Percentiles rank a stretch among this genome's conserved stretches.
Evolutionary conservation across 768 basidiomycete species (phyloP).

Genomic region (Calocera viscosa): DNA sequence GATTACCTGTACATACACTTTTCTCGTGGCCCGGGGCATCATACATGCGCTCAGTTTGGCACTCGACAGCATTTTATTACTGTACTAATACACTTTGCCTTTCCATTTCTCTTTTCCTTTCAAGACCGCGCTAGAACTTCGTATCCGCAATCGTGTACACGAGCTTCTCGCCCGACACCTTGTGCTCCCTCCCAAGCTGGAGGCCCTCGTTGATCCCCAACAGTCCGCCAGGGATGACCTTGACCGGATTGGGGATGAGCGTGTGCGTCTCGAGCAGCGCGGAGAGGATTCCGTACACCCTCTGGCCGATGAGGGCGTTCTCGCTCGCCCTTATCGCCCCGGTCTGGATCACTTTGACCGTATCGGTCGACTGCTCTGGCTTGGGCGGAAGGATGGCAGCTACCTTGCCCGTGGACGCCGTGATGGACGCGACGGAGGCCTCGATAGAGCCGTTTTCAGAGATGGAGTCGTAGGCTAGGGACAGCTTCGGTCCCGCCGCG

Average conservation of each 20-base stretch:
- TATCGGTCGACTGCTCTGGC: not conserved
- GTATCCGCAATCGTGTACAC: slow-evolving; percentile 15
- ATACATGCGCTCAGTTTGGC: too few species aligned
- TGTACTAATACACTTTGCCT: too few species aligned
- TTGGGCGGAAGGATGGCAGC: slow-evolving; percentile 8
- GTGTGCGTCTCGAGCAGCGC: not conserved
- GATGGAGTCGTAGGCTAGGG: slow-evolving; percentile 18
- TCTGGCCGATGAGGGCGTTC: not conserved
- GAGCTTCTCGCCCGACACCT: slow-evolving; percentile 15
- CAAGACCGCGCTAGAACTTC: slow-evolving; percentile 3
- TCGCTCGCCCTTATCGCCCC: slow-evolving; percentile 2
- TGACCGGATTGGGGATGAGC: slow-evolving; percentile 12
- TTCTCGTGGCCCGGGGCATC: too few species aligned
- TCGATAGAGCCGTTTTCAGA: slow-evolving; percentile 16
- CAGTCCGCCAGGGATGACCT: slow-evolving; percentile 13
- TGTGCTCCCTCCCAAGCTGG: slow-evolving; percentile 8
- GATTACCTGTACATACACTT: too few species aligned
- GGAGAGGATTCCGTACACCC: slow-evolving; percentile 3
- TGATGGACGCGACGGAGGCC: slow-evolving; percentile 9
- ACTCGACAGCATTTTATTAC: too few species aligned
- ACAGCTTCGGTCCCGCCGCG: slow-evolving; percentile 13
- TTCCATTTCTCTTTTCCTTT: too few species aligned
- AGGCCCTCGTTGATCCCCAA: slow-evolving; percentile 13
- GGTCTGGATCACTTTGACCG: slow-evolving; percentile 10
- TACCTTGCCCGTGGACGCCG: not conserved